Conservation (phyloP, 805 yeast species). For the Kazachstania martiniae region DNA sequence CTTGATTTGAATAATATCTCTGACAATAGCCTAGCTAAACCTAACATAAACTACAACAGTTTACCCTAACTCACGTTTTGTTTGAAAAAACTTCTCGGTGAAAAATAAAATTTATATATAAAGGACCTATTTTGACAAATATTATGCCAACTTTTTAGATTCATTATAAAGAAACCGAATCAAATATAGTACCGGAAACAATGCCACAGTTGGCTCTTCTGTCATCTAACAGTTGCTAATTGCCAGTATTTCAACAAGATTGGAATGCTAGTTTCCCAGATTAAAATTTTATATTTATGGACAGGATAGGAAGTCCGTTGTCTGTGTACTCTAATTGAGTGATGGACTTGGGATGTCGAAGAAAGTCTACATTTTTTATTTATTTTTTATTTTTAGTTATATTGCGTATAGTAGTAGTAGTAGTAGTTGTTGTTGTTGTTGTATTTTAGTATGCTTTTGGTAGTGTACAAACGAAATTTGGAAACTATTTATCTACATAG, state of each 20-base stretch:
- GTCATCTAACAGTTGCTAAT: constrained; percentile 28
- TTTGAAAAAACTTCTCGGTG: no score
- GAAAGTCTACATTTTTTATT: constrained; percentile 26
- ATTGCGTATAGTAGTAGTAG: no score
- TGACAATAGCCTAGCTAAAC: no score
- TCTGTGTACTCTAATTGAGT: constrained; percentile 21
- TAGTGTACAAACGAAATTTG: no score
- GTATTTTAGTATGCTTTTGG: no score
- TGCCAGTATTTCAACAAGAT: constrained; percentile 28
- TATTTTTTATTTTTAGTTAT: neutral
- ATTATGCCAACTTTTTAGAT: no score
- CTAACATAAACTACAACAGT: no score
- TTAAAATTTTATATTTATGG: constrained; percentile 12
- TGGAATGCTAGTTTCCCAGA: constrained; percentile 31
- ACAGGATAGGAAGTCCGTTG: constrained; percentile 32
- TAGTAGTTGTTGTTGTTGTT: neutral
- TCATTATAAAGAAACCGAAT: constrained; percentile 23
- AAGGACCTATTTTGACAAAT: neutral
- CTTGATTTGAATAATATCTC: no score
- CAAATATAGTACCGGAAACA: constrained; percentile 27
- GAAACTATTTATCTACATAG: no score
- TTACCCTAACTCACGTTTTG: no score
- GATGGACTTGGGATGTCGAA: constrained; percentile 31
- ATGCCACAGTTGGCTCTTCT: constrained; percentile 31
- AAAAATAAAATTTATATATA: neutral